Evolutionary conservation across 768 basidiomycete species (phyloP), one percentile per base, ranked within the genome.

Genomic region (Mycena chlorophos): DNA sequence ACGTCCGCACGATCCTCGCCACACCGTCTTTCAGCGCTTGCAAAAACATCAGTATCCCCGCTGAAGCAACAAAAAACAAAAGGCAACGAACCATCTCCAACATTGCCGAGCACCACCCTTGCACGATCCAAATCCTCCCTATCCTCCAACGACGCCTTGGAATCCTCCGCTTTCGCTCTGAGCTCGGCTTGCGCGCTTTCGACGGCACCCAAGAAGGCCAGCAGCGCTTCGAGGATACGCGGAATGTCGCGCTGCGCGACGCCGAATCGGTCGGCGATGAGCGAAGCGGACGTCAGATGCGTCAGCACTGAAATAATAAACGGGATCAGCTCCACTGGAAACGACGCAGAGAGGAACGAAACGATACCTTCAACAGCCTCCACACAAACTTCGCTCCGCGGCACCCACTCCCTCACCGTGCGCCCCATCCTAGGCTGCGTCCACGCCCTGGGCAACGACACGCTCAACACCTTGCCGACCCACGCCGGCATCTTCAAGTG

Each of bases 221-320:
- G 66, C 60, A 94, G 73, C 0, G 88, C 87, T 68, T 95, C 92
- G 2, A 95, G 68, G 26, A 92, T 84, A 56, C 83, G 85, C 0
- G 91, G 88, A 19, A 92, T 89, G 65, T 94, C 93, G 12, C 88
- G 78, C 67, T 94, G 93, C 13, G 93, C 89, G 29, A 86, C 81
- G 20, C 92, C 92, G 65, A 87, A 93, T 19, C 79, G 78, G 71
- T 95, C 92, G 68, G 94, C 93, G 1, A 77, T 75, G 14, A 94
- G 72, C 3, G 92, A 94, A 0, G 86, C 83, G 55, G 85, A 87
- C 5, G 81, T 77, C 6, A 94, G 74, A 47, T 80, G 78, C 1
- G 87, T 81, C 3, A 94, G 74, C 4, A 83, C 91, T 91, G 61
- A 16, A 31, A 38, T 51, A 26, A 8, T 23, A 56, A 40, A 28